Conservation (phyloP, 257 asterid genomes). For the Lycium ferocissimum region DNA sequence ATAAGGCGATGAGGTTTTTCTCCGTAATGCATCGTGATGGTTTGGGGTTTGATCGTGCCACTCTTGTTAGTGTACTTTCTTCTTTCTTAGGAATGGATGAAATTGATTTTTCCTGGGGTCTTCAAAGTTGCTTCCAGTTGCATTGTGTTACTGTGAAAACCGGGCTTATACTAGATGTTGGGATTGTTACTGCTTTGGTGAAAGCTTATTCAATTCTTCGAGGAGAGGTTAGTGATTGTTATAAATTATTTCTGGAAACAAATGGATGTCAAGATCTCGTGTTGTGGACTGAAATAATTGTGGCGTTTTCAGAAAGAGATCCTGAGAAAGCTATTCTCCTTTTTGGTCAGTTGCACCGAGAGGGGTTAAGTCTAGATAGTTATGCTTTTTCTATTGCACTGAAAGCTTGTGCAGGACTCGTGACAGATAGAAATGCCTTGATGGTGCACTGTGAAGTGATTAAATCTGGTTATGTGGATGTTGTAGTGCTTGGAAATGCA, state of each 20-base stretch:
- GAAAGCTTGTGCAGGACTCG: slow-evolving; percentile 82
- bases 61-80: slow-evolving; percentile 65
- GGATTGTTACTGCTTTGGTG: slow-evolving; percentile 69
- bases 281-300: slow-evolving; percentile 80
- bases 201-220: slow-evolving; percentile 67
- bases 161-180: slow-evolving; percentile 57
- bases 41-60: slow-evolving; percentile 60
- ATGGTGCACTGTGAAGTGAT: slow-evolving; percentile 67
- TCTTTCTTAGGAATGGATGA: slow-evolving; percentile 45
- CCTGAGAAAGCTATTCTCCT: slow-evolving; percentile 60
- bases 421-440: slow-evolving; percentile 59
- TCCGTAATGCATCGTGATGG: slow-evolving; percentile 58
- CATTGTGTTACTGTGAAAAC: slow-evolving; percentile 63
- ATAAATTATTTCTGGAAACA: slow-evolving; percentile 63
- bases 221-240: slow-evolving; percentile 55
- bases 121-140: slow-evolving; percentile 59
- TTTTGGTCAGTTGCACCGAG: slow-evolving; percentile 62
- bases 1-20: slow-evolving; percentile 55
- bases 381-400: slow-evolving; percentile 61
- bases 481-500: slow-evolving; percentile 61
- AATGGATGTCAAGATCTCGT: slow-evolving; percentile 56
- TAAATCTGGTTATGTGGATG: slow-evolving; percentile 52
- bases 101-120: slow-evolving; percentile 39
- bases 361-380: slow-evolving; percentile 55
- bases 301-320: slow-evolving; percentile 59